phyloP scores from a whole-genome alignment of 331 rosid genomes.

The Malus hybrid region DNA sequence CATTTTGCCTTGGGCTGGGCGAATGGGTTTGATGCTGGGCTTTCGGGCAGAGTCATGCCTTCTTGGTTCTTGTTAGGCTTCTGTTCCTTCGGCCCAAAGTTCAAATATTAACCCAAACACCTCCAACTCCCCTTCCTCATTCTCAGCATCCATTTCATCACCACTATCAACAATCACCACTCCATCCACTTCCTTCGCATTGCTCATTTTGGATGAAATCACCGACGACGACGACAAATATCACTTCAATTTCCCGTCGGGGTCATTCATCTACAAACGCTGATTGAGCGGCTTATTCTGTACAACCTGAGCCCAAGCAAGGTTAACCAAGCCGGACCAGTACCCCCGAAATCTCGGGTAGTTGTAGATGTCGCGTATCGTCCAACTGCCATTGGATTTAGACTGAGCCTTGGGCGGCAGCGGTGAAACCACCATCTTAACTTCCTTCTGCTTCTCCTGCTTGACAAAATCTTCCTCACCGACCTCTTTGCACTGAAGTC shows the following conservation, averaged over 20 bases:
- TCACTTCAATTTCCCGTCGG: slow-evolving; percentile 34
- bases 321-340: slow-evolving; percentile 54
- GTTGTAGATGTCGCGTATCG: slow-evolving; percentile 57
- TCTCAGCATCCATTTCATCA: slow-evolving; percentile 40
- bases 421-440: neutral
- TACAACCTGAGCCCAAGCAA: slow-evolving; percentile 96
- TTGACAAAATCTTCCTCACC: slow-evolving; percentile 70
- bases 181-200: slow-evolving; percentile 12
- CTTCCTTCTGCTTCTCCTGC: slow-evolving; percentile 27
- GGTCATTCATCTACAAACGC: slow-evolving; percentile 61
- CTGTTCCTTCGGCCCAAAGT: too few species aligned
- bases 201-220: slow-evolving; percentile 6
- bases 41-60: too few species aligned
- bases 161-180: slow-evolving; percentile 26
- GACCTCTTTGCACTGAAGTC: slow-evolving; percentile 84
- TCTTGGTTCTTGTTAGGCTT: too few species aligned
- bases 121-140: slow-evolving; percentile 90
- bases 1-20: too few species aligned
- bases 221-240: slow-evolving; percentile 19
- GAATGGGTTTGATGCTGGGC: too few species aligned
- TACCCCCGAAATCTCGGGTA: slow-evolving; percentile 64
- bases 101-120: neutral
- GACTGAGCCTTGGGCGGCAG: slow-evolving; percentile 3
- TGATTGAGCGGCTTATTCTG: slow-evolving; percentile 89
- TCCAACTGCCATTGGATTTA: slow-evolving; percentile 45